These are phyloP conservation scores for Beauveria brongniartii DNA, from an alignment of 2,329 filamentous ascomycete genomes.

Conservation along the genomic window DNA sequence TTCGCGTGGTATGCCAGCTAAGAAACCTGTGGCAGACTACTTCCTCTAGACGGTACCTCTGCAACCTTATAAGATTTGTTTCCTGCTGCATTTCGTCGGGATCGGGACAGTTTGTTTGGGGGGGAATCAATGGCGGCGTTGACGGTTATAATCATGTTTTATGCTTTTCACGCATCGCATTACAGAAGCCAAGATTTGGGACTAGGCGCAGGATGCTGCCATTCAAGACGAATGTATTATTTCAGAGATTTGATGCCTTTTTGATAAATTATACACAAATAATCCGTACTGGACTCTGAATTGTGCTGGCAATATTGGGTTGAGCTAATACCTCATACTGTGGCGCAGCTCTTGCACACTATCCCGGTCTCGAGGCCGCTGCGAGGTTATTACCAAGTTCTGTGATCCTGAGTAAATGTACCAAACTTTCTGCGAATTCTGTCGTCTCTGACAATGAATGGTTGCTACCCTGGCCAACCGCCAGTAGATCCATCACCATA, in stretches of 20 bases:
- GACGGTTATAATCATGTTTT: background rate
- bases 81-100: background rate
- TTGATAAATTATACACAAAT: background rate
- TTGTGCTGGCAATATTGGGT: background rate
- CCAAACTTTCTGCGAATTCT: background rate
- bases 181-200: background rate
- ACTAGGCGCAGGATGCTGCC: background rate
- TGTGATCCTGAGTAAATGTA: background rate
- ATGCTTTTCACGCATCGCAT: background rate
- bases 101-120: background rate
- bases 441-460: background rate
- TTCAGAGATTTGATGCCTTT: background rate
- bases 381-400: background rate
- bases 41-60: conserved; percentile 52
- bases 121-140: conserved; percentile 1
- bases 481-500: conserved; percentile 4
- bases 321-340: no score
- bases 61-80: background rate
- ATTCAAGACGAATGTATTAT: background rate
- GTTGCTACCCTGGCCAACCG: background rate
- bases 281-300: no score
- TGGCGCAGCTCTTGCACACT: no score
- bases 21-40: conserved; percentile 96
- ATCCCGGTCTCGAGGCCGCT: background rate
- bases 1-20: conserved; percentile 93